phyloP scores from a whole-genome alignment of 140 eudicot species.

The Stevia rebaudiana region DNA sequence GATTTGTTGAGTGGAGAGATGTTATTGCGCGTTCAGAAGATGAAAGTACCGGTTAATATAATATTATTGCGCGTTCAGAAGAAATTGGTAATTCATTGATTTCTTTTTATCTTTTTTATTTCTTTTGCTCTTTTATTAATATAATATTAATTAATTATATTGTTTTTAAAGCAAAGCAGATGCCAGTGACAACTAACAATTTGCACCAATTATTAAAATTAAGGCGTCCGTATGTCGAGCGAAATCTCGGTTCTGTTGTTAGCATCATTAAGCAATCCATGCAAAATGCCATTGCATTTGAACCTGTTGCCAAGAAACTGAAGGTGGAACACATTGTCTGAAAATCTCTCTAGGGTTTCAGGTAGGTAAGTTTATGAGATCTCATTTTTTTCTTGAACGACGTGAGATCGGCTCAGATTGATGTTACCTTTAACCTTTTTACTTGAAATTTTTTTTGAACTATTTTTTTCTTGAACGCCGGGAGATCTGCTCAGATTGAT shows the following conservation, averaged over 20 bases:
- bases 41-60: conserved; percentile 84
- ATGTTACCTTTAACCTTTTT: too few species aligned
- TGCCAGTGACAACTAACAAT: conserved; percentile 54
- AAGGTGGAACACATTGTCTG: neutral
- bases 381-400: too few species aligned
- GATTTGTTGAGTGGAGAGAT: conserved; percentile 69
- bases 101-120: neutral
- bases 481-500: too few species aligned
- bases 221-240: conserved; percentile 42
- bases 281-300: neutral
- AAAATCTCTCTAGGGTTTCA: too few species aligned
- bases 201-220: conserved; percentile 37
- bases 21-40: conserved; percentile 62
- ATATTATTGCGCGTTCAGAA: conserved; percentile 52
- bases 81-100: conserved; percentile 49
- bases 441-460: too few species aligned
- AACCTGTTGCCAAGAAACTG: neutral
- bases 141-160: neutral
- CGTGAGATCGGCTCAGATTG: too few species aligned
- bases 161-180: conserved; percentile 50
- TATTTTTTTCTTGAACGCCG: too few species aligned
- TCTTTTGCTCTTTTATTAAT: neutral
- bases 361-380: too few species aligned
- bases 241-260: conserved; percentile 46
- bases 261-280: conserved; percentile 45